A percentile compares a stretch with the other conserved stretches of the same genome.
Evolutionary conservation across 1,139 yeast species (phyloP).

Genomic region (Pichia norvegensis): DNA sequence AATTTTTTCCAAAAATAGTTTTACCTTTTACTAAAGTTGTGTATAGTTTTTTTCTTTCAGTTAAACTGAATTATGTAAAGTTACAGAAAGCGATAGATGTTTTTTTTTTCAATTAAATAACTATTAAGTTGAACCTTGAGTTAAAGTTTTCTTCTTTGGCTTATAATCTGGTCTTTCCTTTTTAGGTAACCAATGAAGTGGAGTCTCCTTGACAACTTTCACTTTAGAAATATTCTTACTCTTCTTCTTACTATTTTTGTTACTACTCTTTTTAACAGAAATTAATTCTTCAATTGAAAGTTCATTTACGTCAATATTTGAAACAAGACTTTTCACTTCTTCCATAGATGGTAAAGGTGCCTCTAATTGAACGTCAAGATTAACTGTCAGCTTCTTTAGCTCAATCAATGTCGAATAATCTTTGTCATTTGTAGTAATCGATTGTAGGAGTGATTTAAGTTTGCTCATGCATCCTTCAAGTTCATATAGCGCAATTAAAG

Average conservation of each 20-base stretch:
- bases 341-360: slow-evolving; percentile 30
- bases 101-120: slow-evolving; percentile 14
- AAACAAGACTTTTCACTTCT: slow-evolving; percentile 15
- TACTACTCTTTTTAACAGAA: slow-evolving; percentile 23
- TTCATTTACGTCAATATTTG: slow-evolving; percentile 28
- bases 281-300: slow-evolving; percentile 32
- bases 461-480: slow-evolving; percentile 27
- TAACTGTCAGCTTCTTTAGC: slow-evolving; percentile 37
- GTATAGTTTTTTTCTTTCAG: background rate
- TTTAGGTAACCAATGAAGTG: slow-evolving; percentile 65
- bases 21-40: background rate
- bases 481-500: slow-evolving; percentile 44
- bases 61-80: background rate
- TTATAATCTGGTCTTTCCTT: slow-evolving; percentile 78
- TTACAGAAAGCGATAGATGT: background rate
- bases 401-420: slow-evolving; percentile 42
- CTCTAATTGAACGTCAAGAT: slow-evolving; percentile 33
- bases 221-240: slow-evolving; percentile 31
- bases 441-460: slow-evolving; percentile 24
- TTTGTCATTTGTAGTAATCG: slow-evolving; percentile 28
- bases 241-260: slow-evolving; percentile 7
- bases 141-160: slow-evolving; percentile 46
- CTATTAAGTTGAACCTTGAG: slow-evolving; percentile 33
- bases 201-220: slow-evolving; percentile 37
- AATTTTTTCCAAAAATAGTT: background rate